phyloP scores from a whole-genome alignment of 352 stramenopile genomes.

The Lagenidium giganteum region DNA sequence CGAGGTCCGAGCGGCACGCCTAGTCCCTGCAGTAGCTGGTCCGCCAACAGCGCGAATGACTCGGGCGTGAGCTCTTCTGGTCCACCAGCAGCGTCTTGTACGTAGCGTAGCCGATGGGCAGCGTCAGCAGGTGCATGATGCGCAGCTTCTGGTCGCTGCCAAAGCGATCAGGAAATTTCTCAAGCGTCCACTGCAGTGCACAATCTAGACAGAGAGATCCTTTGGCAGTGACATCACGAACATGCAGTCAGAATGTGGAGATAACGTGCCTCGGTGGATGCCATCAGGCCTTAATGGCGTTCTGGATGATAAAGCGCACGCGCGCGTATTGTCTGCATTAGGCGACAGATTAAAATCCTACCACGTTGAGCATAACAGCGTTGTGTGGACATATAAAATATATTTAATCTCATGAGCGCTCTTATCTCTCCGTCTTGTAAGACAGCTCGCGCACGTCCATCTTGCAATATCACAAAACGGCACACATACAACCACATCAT shows the following conservation, averaged over 20 bases:
- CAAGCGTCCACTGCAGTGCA: conserved; percentile 56
- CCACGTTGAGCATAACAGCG: too few species aligned
- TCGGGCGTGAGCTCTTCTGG: conserved; percentile 51
- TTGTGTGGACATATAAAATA: too few species aligned
- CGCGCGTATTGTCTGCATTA: conserved; percentile 50
- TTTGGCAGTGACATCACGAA: too few species aligned
- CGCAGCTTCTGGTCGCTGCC: conserved; percentile 36
- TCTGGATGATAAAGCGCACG: conserved; percentile 68
- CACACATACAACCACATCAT: too few species aligned
- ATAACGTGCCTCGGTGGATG: conserved; percentile 53
- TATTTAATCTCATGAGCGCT: too few species aligned
- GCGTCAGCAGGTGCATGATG: conserved; percentile 62
- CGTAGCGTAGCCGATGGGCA: conserved; percentile 40
- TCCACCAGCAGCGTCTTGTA: conserved; percentile 44
- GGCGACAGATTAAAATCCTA: background rate
- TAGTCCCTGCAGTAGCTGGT: conserved; percentile 47
- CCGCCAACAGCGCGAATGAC: conserved; percentile 34
- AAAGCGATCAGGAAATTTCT: conserved; percentile 53
- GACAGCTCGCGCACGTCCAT: conserved; percentile 51
- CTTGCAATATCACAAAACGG: too few species aligned
- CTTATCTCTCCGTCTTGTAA: conserved; percentile 69
- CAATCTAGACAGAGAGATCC: too few species aligned
- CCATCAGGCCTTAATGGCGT: conserved; percentile 67
- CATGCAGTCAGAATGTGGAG: too few species aligned
- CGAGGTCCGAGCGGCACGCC: conserved; percentile 56